Percentiles rank a stretch among this genome's conserved stretches.
These are phyloP conservation scores for Polyporus tsugae DNA, from an alignment of 1,284 basidiomycete genomes.

Conservation along the genomic window DNA sequence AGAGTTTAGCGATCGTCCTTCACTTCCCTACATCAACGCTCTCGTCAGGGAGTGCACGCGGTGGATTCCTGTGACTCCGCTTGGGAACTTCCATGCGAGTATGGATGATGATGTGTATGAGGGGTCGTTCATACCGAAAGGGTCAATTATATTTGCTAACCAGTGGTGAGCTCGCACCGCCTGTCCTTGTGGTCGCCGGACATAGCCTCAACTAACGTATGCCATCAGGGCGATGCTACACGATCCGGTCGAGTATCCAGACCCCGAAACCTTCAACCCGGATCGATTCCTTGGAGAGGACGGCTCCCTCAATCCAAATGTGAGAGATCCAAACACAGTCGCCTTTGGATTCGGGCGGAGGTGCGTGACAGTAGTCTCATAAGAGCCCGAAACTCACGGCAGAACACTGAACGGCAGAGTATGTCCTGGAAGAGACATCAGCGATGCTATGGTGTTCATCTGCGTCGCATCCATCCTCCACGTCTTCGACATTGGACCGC, in stretches of 20 bases:
- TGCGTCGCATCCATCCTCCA: neutral
- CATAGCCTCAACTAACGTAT: neutral
- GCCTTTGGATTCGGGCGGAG: neutral
- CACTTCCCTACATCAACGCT: conserved; percentile 41
- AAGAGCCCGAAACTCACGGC: neutral
- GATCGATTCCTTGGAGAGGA: neutral
- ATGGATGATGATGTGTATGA: conserved; percentile 23
- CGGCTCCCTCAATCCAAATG: neutral
- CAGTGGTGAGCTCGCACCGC: neutral
- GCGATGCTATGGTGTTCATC: neutral
- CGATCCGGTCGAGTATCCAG: neutral
- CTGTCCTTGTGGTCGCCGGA: neutral
- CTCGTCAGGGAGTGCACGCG: conserved; percentile 39
- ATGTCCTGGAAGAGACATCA: neutral
- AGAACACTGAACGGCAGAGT: neutral
- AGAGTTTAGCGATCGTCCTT: neutral
- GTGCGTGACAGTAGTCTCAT: neutral
- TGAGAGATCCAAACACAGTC: neutral
- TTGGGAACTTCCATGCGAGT: conserved; percentile 26
- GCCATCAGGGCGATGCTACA: neutral
- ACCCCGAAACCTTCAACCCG: neutral
- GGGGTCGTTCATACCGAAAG: neutral
- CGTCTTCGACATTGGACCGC: neutral
- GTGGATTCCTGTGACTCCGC: conserved; percentile 29
- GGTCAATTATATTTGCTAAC: neutral